Evolutionary conservation across 2,329 filamentous ascomycete species (phyloP), one percentile per base, ranked within the genome.

Genomic region (Phialemoniopsis sp.): DNA sequence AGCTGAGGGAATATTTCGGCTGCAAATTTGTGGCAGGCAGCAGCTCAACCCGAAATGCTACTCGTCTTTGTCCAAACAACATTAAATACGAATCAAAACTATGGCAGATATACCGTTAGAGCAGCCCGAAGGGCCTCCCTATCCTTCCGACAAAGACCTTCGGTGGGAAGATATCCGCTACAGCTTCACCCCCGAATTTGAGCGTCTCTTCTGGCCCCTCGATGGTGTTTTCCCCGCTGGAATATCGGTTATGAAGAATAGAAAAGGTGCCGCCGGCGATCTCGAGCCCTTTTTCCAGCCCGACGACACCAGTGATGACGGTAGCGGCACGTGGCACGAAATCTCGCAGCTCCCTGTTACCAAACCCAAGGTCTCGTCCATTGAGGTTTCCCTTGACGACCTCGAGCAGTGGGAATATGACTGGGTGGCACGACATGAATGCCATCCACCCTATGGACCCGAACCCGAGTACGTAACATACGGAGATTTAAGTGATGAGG

Each of bases 171-270:
- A 16, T 36, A 21, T 41, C n/a, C 40, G 15, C 38, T 42, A 46
- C 32, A 6, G n/a, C 36, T 41, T 47, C 43, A 46, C 51, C 31
- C 38, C 39, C 18, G 46, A 42, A 19, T 37, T 38, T 31, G 32
- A 44, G 29, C 49, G 50, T 38, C 42, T 55, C 33, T 52, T 53
- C 36, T 54, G 49, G 51, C 40, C 45, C 30, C 41, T 54, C 13
- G 42, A 50, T 28, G 50, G 49, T 39, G 38, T 43, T 33, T 49
- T 52, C 40, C 43, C 47, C 28, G 42, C 46, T 32, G 32, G 40
- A n/a, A 50, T 56, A 35, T 51, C 44, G 19, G 41, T 56, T 18
- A 56, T 56, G 49, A 47, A 46, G 39, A 44, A 34, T 17, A 4
- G 31, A 10, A 29, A 28, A 4, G 44, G 42, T 42, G 41, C 45